Evolutionary conservation across 179 eudicot genomes (phyloP), one percentile per base, ranked within the genome.

Genomic region (Silene vulgaris): DNA sequence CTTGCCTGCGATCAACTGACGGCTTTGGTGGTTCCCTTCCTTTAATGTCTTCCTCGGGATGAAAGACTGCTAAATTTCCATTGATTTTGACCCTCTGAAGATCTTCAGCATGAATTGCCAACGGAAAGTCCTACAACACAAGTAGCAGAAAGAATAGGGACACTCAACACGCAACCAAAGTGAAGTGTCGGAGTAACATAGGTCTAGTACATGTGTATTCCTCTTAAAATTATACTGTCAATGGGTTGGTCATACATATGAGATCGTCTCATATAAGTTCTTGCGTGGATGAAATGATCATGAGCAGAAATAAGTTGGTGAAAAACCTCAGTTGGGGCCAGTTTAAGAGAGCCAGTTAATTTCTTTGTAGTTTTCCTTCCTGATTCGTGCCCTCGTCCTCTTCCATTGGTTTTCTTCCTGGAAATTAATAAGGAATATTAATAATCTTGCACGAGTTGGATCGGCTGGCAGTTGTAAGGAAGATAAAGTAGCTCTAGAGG

Each of bases 341-440:
- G 83, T 82, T 88, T 90, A 78, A 78, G 85, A 62, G 80, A 72
- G 67, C 87, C 90, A 77, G 80, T 86, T 43, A 87, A 85, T 81
- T 88, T 90, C 82, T 86, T 88, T 9, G 84, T 82, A 26, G 79
- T 74, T 75, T 86, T 89, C 69, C 84, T 82, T 73, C 84, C 77
- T 65, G 89, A 75, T 80, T 92, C 97, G 75, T 78, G 87, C 54
- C 86, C 95, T 62, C 92, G 91, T 35, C 79, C 79, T 88, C 90
- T 90, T 73, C 87, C 96, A 79, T 74, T 77, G 45, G 76, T 84
- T 76, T 71, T 87, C 78, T 93, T 95, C 92, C 99, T 94, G 86
- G 78, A 80, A 86, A 40, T n/a, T 30, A 56, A 21, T 8, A 40
- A 35, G 68, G 16, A 60, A 23, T 40, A 23, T 40, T 4, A 67